Conservation (phyloP, 2,329 filamentous ascomycete genomes). For the Penicillium italicum region DNA sequence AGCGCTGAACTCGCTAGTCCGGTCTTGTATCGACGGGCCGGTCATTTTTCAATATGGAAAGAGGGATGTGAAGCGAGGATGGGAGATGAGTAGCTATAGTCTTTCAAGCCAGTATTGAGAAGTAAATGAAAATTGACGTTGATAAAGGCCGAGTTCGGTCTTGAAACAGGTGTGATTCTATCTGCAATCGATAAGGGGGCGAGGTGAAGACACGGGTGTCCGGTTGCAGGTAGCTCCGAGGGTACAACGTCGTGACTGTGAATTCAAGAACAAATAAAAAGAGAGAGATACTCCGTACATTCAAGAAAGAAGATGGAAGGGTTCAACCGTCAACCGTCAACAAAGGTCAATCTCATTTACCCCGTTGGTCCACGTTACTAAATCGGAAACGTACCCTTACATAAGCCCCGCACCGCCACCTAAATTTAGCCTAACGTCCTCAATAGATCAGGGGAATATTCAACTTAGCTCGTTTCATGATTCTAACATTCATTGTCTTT, state of each 20-base stretch:
- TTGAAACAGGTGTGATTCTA: constrained; percentile 11
- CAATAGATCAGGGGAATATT: constrained; percentile 10
- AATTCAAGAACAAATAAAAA: not conserved
- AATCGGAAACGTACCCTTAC: constrained; percentile 2
- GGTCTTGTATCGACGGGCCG: constrained; percentile 81
- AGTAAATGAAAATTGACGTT: not conserved
- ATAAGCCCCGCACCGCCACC: constrained; percentile 8
- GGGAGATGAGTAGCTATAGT: not conserved
- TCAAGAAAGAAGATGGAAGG: not conserved
- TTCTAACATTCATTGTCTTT: not conserved
- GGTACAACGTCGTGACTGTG: not conserved
- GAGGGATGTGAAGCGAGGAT: not conserved
- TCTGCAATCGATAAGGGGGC: constrained; percentile 36
- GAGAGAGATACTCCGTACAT: not conserved
- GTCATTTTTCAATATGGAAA: constrained; percentile 43
- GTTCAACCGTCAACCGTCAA: not conserved
- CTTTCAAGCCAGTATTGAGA: not conserved
- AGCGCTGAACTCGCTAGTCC: constrained; percentile 89
- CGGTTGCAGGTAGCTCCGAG: constrained; percentile 14
- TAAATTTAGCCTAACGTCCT: not conserved
- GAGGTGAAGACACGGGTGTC: constrained; percentile 25
- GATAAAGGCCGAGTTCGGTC: constrained; percentile 8
- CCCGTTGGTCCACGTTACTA: not conserved
- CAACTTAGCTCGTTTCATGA: not conserved
- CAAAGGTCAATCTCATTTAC: not conserved